Conservation (phyloP, 805 yeast species). For the Suhomyces prunicola region DNA sequence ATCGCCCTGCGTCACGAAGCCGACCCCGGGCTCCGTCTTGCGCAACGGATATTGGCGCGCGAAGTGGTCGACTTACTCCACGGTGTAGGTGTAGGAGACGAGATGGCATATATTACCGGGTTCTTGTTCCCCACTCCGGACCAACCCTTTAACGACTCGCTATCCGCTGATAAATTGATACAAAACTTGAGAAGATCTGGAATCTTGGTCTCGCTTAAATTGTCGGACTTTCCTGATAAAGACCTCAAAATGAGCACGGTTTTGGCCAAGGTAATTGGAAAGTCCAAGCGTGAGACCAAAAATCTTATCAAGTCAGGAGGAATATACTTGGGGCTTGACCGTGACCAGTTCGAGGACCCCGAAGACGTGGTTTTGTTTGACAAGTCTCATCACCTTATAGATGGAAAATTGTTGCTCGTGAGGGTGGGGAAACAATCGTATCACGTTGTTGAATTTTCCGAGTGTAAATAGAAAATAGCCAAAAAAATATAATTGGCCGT, state of each 20-base stretch:
- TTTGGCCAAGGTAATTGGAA: conserved; percentile 46
- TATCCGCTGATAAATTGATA: conserved; percentile 48
- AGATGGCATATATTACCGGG: conserved; percentile 64
- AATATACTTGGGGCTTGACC: conserved; percentile 62
- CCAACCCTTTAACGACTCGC: conserved; percentile 44
- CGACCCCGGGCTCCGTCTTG: conserved; percentile 64
- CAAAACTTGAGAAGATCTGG: conserved; percentile 58
- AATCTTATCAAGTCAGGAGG: conserved; percentile 68
- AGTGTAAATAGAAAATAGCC: background rate
- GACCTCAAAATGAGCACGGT: conserved; percentile 51
- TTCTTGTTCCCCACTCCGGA: conserved; percentile 61
- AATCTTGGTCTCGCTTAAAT: conserved; percentile 38
- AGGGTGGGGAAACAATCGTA: conserved; percentile 75
- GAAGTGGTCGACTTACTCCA: conserved; percentile 87
- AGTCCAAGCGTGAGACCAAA: conserved; percentile 56
- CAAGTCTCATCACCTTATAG: conserved; percentile 50
- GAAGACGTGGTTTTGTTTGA: conserved; percentile 50
- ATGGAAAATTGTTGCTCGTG: conserved; percentile 56
- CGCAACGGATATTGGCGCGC: conserved; percentile 73
- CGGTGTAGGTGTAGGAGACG: conserved; percentile 71
- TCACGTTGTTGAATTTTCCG: conserved; percentile 46
- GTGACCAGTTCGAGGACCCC: conserved; percentile 47
- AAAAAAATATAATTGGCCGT: background rate
- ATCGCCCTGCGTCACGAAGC: conserved; percentile 51
- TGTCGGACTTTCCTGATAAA: conserved; percentile 23